These are phyloP conservation scores for Tetraselmis striata DNA, from an alignment of 139 green algal genomes.

Conservation along the genomic window DNA sequence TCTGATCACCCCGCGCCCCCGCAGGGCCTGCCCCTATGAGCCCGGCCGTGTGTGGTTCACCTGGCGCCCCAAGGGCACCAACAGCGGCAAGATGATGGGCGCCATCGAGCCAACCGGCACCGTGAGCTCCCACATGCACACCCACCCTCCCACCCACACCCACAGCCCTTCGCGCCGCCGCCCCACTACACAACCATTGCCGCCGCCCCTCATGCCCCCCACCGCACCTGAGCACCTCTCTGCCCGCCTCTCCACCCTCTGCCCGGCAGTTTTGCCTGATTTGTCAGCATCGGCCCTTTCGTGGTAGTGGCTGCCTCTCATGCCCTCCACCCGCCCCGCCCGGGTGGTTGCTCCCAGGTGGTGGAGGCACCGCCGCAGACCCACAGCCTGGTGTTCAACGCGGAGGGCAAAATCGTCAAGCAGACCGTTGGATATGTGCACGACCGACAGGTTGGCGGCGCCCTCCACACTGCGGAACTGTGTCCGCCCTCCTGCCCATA, in stretches of 20 bases:
- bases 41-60: conserved; percentile 48
- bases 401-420: conserved; percentile 23
- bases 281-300: too few species aligned
- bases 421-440: conserved; percentile 41
- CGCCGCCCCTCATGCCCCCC: too few species aligned
- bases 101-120: conserved; percentile 25
- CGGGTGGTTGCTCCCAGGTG: background rate
- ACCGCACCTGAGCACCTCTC: too few species aligned
- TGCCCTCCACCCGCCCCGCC: background rate
- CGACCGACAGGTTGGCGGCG: conserved; percentile 21
- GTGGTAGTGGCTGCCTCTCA: too few species aligned
- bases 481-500: too few species aligned
- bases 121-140: conserved; percentile 3
- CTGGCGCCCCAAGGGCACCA: conserved; percentile 8
- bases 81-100: conserved; percentile 3
- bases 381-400: conserved; percentile 41
- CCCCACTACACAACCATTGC: too few species aligned
- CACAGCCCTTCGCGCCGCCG: too few species aligned
- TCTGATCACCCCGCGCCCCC: too few species aligned
- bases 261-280: too few species aligned
- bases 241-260: too few species aligned
- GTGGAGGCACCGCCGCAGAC: conserved; percentile 32
- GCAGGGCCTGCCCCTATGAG: conserved; percentile 24
- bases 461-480: too few species aligned
- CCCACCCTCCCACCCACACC: too few species aligned